Percentiles rank a stretch among this genome's conserved stretches.
Conservation (phyloP, 805 yeast species). For the Teunomyces aglyptinius region DNA sequence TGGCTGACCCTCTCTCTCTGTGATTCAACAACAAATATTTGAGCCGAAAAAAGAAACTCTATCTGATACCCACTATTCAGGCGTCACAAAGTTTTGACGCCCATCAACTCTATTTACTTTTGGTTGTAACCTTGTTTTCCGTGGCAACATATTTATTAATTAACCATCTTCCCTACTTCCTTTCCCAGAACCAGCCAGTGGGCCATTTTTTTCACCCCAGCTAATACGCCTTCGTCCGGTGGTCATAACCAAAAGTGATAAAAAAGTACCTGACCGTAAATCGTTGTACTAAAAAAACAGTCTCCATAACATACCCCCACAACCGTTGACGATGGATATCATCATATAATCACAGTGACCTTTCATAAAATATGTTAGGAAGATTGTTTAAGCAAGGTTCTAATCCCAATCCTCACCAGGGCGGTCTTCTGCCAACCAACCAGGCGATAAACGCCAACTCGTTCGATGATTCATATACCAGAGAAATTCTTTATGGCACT, state of each 20-base stretch:
- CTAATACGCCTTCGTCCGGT: neutral
- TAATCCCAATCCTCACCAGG: constrained; percentile 1
- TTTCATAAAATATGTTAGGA: constrained; percentile 11
- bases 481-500: constrained; percentile 48
- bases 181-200: neutral
- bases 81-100: neutral
- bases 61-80: neutral
- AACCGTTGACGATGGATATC: neutral
- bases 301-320: neutral
- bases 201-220: neutral
- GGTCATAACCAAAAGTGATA: neutral
- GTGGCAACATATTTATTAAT: neutral
- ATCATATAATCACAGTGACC: neutral
- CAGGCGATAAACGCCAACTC: constrained; percentile 18
- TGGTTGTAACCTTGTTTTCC: neutral
- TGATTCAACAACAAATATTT: neutral
- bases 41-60: neutral
- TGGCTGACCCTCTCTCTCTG: neutral
- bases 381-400: constrained; percentile 14
- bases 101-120: neutral
- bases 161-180: neutral
- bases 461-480: constrained; percentile 44
- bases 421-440: constrained; percentile 1
- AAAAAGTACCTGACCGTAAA: neutral
- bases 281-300: neutral